Conservation (phyloP, 768 basidiomycete species). For the Leccinum arenicola region DNA sequence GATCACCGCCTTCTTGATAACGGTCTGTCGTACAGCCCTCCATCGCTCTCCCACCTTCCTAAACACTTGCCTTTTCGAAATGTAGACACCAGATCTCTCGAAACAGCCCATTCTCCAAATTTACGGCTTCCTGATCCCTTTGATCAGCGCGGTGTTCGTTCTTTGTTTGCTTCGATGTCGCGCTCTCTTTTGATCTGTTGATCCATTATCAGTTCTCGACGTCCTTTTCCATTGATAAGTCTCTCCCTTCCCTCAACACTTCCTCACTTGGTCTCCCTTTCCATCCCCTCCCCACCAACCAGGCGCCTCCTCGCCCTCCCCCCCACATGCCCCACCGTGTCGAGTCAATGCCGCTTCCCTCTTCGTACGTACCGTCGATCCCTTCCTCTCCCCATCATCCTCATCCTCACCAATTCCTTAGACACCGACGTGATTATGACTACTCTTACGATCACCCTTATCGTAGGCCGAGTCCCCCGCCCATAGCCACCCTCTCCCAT, state of each 20-base stretch:
- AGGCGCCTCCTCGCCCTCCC: slow-evolving; percentile 12
- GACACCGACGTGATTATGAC: slow-evolving; percentile 37
- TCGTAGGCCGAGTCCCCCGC: slow-evolving; percentile 45
- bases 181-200: slow-evolving; percentile 39
- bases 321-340: slow-evolving; percentile 53
- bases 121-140: slow-evolving; percentile 31
- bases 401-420: slow-evolving; percentile 31
- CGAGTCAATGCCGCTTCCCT: slow-evolving; percentile 34
- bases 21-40: slow-evolving; percentile 25
- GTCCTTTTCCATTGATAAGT: slow-evolving; percentile 37
- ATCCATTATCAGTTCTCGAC: slow-evolving; percentile 39
- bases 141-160: slow-evolving; percentile 37
- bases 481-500: slow-evolving; percentile 49
- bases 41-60: slow-evolving; percentile 25
- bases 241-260: slow-evolving; percentile 22
- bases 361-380: slow-evolving; percentile 32
- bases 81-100: slow-evolving; percentile 31
- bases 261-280: slow-evolving; percentile 22
- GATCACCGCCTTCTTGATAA: slow-evolving; percentile 35
- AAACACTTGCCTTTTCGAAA: slow-evolving; percentile 29
- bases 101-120: slow-evolving; percentile 34
- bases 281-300: slow-evolving; percentile 15
- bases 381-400: slow-evolving; percentile 27
- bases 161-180: slow-evolving; percentile 31
- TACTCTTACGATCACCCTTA: slow-evolving; percentile 40